Base-by-base conservation (phyloP, 75 land plant species). In the Isoetes taiwanensis region DNA sequence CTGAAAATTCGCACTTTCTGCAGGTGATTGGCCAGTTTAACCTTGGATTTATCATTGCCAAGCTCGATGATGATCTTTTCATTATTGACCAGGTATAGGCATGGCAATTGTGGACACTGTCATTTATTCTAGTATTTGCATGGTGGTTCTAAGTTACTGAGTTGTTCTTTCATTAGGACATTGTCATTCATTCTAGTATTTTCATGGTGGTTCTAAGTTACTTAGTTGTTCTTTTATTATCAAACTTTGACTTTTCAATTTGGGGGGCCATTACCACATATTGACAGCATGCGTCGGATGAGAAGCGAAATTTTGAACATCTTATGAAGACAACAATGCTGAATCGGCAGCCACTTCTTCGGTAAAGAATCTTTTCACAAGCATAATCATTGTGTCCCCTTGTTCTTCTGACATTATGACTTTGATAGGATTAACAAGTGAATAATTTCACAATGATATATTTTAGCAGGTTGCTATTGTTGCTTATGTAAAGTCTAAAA, bases 21-120 rank as follows among this genome's bases (percentile, higher is more conserved):
- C 58, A 88, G 97, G 93, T 90, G 11, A 58, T 90, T 76, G 97
- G 97, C 41, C 97, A 90, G 64, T 90, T 90, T 59, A 90, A 90
- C 58, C 86, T 90, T 59, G 97, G 97, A 10, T 90, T 90, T 56
- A 90, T 90, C 21, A 69, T 90, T 50, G 97, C 81, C 40, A 82
- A 77, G 69, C 27, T 90, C 24, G 77, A 83, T 59, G 48, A 80
- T 52, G 87, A 90, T 40, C 64, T 90, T 21, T 90, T 90, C 66
- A 90, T 90, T 28, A 68, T 90, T 48, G 97, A 90, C 68, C 97
- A 90, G 93, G 96, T 86, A 56, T 8, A 21, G 32, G 34, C 19
- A 21, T 46, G 12, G 65, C 41, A 52, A 3, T 53, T 37, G 2
- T 37, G n/a, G 23, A 31, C 37, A 63, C 24, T 21, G 40, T 46